phyloP scores from a whole-genome alignment of 257 asterid genomes.

The Capsicum chinense region DNA sequence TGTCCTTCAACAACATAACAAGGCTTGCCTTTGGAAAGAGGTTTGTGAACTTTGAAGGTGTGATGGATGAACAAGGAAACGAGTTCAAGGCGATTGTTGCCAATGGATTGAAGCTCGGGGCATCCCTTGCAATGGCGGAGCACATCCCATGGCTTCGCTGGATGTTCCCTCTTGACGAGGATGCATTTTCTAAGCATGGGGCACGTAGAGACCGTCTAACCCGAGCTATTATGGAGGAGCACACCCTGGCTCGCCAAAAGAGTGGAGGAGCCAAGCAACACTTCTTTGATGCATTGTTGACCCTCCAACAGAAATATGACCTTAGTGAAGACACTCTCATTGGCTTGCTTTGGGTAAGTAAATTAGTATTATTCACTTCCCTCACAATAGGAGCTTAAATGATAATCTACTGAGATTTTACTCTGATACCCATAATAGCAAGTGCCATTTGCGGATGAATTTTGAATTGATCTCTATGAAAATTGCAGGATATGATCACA shows the following conservation, averaged over 20 bases:
- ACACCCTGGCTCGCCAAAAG: conserved; percentile 58
- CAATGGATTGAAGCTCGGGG: conserved; percentile 67
- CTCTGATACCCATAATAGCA: not conserved
- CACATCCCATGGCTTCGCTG: conserved; percentile 83
- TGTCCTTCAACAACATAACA: conserved; percentile 75
- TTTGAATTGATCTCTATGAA: not conserved
- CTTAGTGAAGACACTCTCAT: conserved; percentile 78
- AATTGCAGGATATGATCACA: conserved; percentile 71
- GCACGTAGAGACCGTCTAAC: conserved; percentile 66
- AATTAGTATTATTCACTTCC: not conserved
- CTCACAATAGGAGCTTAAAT: not conserved
- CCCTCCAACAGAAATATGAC: conserved; percentile 65
- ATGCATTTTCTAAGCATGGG: conserved; percentile 63
- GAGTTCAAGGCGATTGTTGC: conserved; percentile 72
- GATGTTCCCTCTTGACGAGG: conserved; percentile 73
- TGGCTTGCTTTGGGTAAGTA: conserved; percentile 79
- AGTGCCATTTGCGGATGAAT: not conserved
- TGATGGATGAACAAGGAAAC: conserved; percentile 67
- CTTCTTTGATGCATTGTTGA: conserved; percentile 68
- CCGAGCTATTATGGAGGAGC: conserved; percentile 73
- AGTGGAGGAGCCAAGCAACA: conserved; percentile 65
- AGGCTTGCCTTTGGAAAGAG: conserved; percentile 76
- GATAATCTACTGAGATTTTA: not conserved
- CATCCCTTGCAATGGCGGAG: conserved; percentile 71
- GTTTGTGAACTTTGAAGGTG: conserved; percentile 60